Percentiles rank a stretch among this genome's conserved stretches.
Conservation (phyloP, 768 basidiomycete species). For the Phanerochaete carnosa region DNA sequence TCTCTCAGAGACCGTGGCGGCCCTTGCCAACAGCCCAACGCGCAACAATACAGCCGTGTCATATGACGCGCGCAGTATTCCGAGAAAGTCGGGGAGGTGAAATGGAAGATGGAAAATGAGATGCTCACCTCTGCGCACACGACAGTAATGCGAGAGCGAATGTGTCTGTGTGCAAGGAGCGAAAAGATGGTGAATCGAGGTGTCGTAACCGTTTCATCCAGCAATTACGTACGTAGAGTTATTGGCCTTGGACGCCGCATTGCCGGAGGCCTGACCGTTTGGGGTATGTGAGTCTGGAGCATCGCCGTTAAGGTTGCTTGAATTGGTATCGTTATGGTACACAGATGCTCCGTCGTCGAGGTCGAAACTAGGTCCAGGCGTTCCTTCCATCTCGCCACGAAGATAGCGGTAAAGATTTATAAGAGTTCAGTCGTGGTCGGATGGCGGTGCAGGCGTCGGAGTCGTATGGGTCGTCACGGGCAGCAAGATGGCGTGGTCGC, state of each 20-base stretch:
- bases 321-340: background rate
- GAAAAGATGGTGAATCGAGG: background rate
- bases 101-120: background rate
- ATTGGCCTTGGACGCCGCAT: background rate
- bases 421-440: background rate
- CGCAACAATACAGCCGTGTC: background rate
- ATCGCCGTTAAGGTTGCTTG: background rate
- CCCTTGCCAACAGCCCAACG: background rate
- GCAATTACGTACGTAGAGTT: conserved; percentile 11
- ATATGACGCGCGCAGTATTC: background rate
- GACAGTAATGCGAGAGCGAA: conserved; percentile 75
- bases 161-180: conserved; percentile 42
- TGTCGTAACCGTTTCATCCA: background rate
- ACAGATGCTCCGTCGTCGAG: background rate
- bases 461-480: background rate
- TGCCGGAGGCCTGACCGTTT: background rate
- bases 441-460: background rate
- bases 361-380: conserved; percentile 3
- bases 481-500: background rate
- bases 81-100: conserved; percentile 2
- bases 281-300: background rate
- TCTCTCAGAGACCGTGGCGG: no score
- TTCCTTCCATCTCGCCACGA: conserved; percentile 8
- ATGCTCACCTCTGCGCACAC: conserved; percentile 72
- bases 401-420: background rate